A percentile compares a stretch with the other conserved stretches of the same genome.
Conservation (phyloP, 2,329 filamentous ascomycete species). For the Cephalotrichum gorgonifer region DNA sequence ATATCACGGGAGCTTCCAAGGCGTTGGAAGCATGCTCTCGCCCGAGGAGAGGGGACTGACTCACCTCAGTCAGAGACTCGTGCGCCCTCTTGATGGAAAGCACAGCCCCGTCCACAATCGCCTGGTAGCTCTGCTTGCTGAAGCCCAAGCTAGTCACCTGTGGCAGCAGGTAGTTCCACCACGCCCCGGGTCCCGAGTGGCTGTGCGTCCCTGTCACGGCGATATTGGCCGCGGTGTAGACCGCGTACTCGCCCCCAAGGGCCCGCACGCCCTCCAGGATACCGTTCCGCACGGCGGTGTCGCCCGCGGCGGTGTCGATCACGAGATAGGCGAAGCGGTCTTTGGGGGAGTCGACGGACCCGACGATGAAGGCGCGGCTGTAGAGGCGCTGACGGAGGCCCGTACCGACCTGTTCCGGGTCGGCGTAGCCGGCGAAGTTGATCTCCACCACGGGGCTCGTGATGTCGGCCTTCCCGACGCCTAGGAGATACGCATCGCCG, state of each 20-base stretch:
- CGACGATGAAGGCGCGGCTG: slow-evolving; percentile 79
- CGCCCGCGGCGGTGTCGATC: slow-evolving; percentile 75
- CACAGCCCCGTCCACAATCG: slow-evolving; percentile 75
- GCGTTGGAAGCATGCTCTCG: neutral
- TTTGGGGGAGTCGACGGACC: slow-evolving; percentile 49
- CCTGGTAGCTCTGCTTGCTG: slow-evolving; percentile 72
- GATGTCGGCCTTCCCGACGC: slow-evolving; percentile 43
- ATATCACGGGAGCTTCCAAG: too few species aligned
- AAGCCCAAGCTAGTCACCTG: slow-evolving; percentile 84
- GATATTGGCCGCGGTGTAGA: slow-evolving; percentile 66
- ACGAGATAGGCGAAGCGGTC: slow-evolving; percentile 79
- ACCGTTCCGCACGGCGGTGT: slow-evolving; percentile 77
- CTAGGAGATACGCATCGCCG: slow-evolving; percentile 29
- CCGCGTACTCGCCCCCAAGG: slow-evolving; percentile 60
- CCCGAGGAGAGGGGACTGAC: slow-evolving; percentile 7
- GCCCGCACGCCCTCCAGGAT: slow-evolving; percentile 61
- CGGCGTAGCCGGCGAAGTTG: slow-evolving; percentile 83
- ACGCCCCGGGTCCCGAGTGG: slow-evolving; percentile 80
- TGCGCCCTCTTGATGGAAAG: slow-evolving; percentile 37
- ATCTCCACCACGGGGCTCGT: slow-evolving; percentile 74
- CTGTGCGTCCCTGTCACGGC: slow-evolving; percentile 89
- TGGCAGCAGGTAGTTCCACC: slow-evolving; percentile 84
- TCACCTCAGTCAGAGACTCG: slow-evolving; percentile 47
- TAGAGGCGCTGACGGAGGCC: slow-evolving; percentile 79
- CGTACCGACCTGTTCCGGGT: slow-evolving; percentile 65